A percentile compares a stretch with the other conserved stretches of the same genome.
phyloP scores from a whole-genome alignment of 768 basidiomycete genomes.

The Boletus coccyginus region DNA sequence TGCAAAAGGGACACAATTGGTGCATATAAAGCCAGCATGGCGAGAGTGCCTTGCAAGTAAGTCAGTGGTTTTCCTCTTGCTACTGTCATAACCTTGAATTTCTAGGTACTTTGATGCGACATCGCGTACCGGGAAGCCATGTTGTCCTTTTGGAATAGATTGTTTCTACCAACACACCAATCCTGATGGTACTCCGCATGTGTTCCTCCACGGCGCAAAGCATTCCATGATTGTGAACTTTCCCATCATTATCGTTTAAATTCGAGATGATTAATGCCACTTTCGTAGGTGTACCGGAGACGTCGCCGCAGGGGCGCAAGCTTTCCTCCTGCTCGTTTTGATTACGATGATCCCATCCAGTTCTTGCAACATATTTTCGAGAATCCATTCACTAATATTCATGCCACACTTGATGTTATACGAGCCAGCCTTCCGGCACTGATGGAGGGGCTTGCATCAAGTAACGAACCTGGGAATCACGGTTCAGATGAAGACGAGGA shows the following conservation, averaged over 20 bases:
- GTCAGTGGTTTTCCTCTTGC: conserved; percentile 16
- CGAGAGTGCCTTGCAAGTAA: conserved; percentile 64
- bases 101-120: conserved; percentile 63
- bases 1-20: conserved; percentile 51
- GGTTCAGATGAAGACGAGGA: conserved; percentile 36
- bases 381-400: conserved; percentile 41
- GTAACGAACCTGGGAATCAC: conserved; percentile 17
- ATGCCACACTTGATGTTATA: conserved; percentile 39
- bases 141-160: conserved; percentile 77
- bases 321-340: conserved; percentile 27
- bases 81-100: neutral
- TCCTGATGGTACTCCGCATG: conserved; percentile 58
- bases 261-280: conserved; percentile 3
- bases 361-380: conserved; percentile 51
- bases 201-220: conserved; percentile 55
- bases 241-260: conserved; percentile 32
- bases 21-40: conserved; percentile 73
- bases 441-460: conserved; percentile 21
- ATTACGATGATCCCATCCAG: conserved; percentile 35
- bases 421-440: conserved; percentile 32
- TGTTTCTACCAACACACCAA: conserved; percentile 79
- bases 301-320: conserved; percentile 18
- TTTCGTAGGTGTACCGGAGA: conserved; percentile 25
- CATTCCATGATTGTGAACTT: conserved; percentile 49
- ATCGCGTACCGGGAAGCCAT: conserved; percentile 41